A percentile compares a stretch with the other conserved stretches of the same genome.
phyloP scores from a whole-genome alignment of 2,329 filamentous ascomycete species.

The Sporothrix protearum region DNA sequence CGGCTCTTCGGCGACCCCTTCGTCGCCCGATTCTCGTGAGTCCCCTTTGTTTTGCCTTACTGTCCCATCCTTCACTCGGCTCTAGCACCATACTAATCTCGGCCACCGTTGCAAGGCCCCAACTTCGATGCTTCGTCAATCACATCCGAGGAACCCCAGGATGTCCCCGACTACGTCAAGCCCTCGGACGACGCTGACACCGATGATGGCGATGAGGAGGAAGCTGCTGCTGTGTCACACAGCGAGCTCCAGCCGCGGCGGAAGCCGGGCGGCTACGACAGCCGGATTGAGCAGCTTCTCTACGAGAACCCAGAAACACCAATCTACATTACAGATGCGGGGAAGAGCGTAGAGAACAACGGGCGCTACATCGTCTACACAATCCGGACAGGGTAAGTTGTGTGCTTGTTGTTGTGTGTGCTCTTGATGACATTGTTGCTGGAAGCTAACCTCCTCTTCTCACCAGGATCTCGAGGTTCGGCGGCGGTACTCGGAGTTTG shows the following conservation, averaged over 20 bases:
- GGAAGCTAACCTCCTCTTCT: background rate
- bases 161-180: slow-evolving; percentile 31
- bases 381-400: slow-evolving; percentile 79
- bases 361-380: slow-evolving; percentile 96
- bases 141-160: slow-evolving; percentile 62
- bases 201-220: slow-evolving; percentile 43
- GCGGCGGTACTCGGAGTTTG: slow-evolving; percentile 93
- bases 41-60: slow-evolving; percentile 35
- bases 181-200: slow-evolving; percentile 41
- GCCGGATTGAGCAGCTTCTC: slow-evolving; percentile 93
- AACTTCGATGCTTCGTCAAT: slow-evolving; percentile 65
- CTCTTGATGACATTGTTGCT: background rate
- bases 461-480: slow-evolving; percentile 87
- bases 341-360: slow-evolving; percentile 89
- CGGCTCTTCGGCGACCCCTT: slow-evolving; percentile 61
- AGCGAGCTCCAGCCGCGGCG: slow-evolving; percentile 51
- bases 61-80: slow-evolving; percentile 20
- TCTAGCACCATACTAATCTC: background rate
- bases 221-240: slow-evolving; percentile 33
- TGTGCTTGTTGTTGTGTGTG: background rate
- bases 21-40: slow-evolving; percentile 56
- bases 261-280: slow-evolving; percentile 87
- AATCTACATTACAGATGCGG: slow-evolving; percentile 89
- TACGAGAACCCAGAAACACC: slow-evolving; percentile 90
- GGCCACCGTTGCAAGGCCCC: slow-evolving; percentile 40